Base-by-base conservation (phyloP, 257 asterid species). In the Haberlea rhodopensis region DNA sequence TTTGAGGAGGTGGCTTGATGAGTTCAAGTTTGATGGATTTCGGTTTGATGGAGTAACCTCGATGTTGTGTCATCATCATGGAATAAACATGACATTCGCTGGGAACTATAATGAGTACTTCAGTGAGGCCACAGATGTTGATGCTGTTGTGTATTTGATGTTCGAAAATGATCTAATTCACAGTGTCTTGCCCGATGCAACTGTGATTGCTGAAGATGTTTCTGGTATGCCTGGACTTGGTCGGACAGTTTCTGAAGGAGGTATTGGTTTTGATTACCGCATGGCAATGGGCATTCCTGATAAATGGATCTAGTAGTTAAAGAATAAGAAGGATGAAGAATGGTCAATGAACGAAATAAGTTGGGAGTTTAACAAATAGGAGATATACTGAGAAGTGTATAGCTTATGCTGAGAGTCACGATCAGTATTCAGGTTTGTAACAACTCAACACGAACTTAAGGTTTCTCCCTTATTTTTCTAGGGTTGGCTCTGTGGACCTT, bases 401-500 rank as follows among this genome's bases (percentile, higher is more conserved):
- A 67, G 95, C 98, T 65, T 92, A 92, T 79, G 98, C 97, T 7
- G 98, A 92, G 81, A 92, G 98, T 76, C 98, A 92, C 74, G 98
- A 92, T n/a, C n/a, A n/a, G n/a, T n/a, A n/a, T n/a, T 73, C 98
- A 91, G 95, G 97, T 88, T 70, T 19, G 8, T 53, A 37, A 63
- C n/a, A 45, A n/a, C n/a, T n/a, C n/a, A n/a, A n/a, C n/a, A n/a
- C n/a, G n/a, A n/a, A n/a, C n/a, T n/a, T n/a, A n/a, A n/a, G n/a
- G n/a, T n/a, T n/a, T n/a, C n/a, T n/a, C n/a, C n/a, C 71, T 71
- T 51, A 23, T 54, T 25, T 22, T 57, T 51, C 25, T 20, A 32
- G 52, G 28, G 59, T n/a, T 73, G 15, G 53, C 24, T 65, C 49
- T 61, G 11, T 21, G 55, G 21, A 22, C 51, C 48, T 45, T 48